Evolutionary conservation across 192 early-diverging fungal species (phyloP).

Genomic region (Gorgonomyces haynaldii): DNA sequence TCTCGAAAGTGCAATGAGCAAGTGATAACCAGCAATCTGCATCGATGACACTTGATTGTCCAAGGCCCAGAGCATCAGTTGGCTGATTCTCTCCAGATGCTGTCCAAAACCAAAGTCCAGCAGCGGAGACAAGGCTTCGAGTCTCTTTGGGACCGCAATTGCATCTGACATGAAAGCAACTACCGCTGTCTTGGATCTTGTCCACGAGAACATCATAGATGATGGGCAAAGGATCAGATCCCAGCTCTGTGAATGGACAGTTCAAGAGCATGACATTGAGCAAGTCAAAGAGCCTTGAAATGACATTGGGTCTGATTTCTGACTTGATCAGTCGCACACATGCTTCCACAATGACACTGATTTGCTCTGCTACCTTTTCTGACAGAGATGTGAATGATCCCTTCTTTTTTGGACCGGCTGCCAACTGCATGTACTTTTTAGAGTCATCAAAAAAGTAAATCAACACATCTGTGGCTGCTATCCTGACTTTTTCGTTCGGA

Average conservation of each 20-base stretch:
- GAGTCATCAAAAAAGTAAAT: slow-evolving; percentile 23
- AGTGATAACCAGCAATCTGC: background rate
- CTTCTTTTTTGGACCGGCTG: slow-evolving; percentile 7
- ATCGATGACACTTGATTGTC: background rate
- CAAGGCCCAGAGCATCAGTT: background rate
- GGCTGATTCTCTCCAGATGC: background rate
- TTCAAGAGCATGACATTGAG: background rate
- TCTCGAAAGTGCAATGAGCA: background rate
- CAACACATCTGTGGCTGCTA: slow-evolving; percentile 18
- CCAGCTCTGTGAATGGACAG: slow-evolving; percentile 7
- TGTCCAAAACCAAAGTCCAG: too few relatives aligned
- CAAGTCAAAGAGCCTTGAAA: background rate
- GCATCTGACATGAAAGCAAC: background rate
- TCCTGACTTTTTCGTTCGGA: slow-evolving; percentile 12
- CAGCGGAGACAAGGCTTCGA: background rate
- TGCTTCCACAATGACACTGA: slow-evolving; percentile 17
- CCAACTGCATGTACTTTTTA: slow-evolving; percentile 27
- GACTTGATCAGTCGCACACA: slow-evolving; percentile 11
- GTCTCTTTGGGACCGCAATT: background rate
- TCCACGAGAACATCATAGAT: slow-evolving; percentile 16
- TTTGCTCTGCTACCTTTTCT: slow-evolving; percentile 22
- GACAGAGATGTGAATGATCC: slow-evolving; percentile 22
- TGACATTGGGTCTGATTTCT: slow-evolving; percentile 13
- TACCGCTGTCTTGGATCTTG: slow-evolving; percentile 4
- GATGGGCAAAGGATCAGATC: background rate